These are phyloP conservation scores for Fusarium sp. DNA, from an alignment of 2,329 filamentous ascomycete species.

Conservation along the genomic window DNA sequence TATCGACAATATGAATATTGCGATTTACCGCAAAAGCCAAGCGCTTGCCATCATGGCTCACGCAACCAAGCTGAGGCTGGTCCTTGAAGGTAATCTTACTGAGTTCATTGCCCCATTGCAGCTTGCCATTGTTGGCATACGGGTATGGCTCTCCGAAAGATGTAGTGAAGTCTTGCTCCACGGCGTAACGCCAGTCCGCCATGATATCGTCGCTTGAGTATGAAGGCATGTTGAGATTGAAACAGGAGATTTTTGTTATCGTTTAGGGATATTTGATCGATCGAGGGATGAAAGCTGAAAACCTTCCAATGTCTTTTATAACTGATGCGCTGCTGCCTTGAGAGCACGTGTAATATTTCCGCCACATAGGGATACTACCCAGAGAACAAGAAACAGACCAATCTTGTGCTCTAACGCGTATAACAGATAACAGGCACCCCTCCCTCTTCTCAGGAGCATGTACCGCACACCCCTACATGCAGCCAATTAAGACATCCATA, in stretches of 20 bases:
- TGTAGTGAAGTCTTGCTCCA: constrained; percentile 23
- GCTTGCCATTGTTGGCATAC: constrained; percentile 12
- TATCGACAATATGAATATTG: constrained; percentile 23
- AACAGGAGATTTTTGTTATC: background rate
- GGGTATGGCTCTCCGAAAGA: constrained; percentile 7
- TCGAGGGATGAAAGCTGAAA: background rate
- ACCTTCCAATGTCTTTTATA: background rate
- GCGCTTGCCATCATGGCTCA: constrained; percentile 4
- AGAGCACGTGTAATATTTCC: background rate
- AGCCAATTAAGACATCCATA: no score
- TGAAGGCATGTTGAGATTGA: background rate
- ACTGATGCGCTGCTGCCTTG: constrained; percentile 9
- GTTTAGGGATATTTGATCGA: no score
- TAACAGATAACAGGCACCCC: no score
- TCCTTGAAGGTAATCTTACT: background rate
- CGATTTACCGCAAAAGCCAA: constrained; percentile 13
- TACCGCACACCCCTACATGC: no score
- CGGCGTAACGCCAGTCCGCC: constrained; percentile 27
- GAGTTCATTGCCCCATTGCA: constrained; percentile 24
- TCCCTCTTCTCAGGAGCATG: no score
- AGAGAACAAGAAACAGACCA: background rate
- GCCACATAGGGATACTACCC: background rate
- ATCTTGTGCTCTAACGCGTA: background rate
- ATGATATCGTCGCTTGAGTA: constrained; percentile 23
- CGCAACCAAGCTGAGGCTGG: constrained; percentile 1